A percentile compares a stretch with the other conserved stretches of the same genome.
phyloP scores from a whole-genome alignment of 306 rosid species.

The Pyrus communis region DNA sequence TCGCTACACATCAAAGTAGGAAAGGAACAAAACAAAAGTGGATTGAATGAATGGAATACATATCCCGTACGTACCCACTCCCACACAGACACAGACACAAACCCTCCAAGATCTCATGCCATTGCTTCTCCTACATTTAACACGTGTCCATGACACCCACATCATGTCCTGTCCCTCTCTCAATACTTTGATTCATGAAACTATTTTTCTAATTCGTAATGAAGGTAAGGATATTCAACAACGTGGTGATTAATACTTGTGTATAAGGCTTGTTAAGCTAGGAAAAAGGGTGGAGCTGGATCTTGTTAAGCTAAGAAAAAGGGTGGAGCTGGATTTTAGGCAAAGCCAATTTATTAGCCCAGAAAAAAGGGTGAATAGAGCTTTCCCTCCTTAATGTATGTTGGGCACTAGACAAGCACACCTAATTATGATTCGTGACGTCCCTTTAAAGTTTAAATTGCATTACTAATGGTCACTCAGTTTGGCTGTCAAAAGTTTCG shows the following conservation, averaged over 20 bases:
- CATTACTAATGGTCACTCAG: too few relatives aligned
- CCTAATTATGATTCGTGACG: too few relatives aligned
- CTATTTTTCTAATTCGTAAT: too few relatives aligned
- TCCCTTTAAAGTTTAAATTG: too few relatives aligned
- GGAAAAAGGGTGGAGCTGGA: background rate
- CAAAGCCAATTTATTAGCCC: background rate
- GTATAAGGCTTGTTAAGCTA: too few relatives aligned
- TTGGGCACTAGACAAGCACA: background rate
- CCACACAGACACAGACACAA: too few relatives aligned
- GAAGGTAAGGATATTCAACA: too few relatives aligned
- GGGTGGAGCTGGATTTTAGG: background rate
- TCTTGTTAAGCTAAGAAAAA: background rate
- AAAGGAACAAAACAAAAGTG: background rate
- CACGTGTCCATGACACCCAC: background rate
- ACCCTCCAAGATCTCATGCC: background rate
- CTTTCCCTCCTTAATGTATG: background rate
- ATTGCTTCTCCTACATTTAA: background rate
- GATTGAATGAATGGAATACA: background rate
- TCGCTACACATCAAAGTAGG: background rate
- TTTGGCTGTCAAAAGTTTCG: too few relatives aligned
- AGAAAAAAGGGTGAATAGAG: background rate
- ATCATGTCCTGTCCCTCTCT: too few relatives aligned
- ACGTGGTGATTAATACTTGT: too few relatives aligned
- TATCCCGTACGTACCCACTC: too few relatives aligned
- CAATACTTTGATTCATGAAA: background rate